These are phyloP conservation scores for Oryza officinalis DNA, from an alignment of 176 grass and related monocot species.

Conservation along the genomic window DNA sequence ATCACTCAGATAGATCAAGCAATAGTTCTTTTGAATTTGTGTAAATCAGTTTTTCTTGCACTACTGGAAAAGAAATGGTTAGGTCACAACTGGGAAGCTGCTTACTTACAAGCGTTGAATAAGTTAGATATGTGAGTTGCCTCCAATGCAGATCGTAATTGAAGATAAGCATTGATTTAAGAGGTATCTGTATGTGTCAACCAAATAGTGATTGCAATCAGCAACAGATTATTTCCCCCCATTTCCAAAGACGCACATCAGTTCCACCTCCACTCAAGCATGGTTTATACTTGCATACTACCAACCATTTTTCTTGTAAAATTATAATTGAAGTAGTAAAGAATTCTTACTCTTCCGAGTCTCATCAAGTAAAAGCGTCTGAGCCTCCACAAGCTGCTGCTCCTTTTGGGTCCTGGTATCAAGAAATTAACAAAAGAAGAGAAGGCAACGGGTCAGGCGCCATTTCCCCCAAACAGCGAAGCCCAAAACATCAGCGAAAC, in stretches of 20 bases:
- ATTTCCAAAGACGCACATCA: not conserved
- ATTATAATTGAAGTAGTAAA: not conserved
- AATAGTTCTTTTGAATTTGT: not conserved
- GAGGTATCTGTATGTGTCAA: not conserved
- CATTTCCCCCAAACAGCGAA: not conserved
- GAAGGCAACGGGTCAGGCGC: not conserved
- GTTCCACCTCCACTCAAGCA: constrained; percentile 7
- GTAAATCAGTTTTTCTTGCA: not conserved
- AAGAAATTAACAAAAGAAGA: constrained; percentile 13
- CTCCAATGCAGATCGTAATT: not conserved
- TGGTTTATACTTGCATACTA: not conserved
- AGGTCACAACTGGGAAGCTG: not conserved
- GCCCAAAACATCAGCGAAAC: constrained; percentile 2
- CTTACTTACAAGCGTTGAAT: constrained; percentile 1
- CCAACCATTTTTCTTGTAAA: not conserved
- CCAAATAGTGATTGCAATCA: not conserved
- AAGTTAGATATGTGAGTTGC: not conserved
- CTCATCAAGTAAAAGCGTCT: constrained; percentile 36
- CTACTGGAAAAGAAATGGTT: not conserved
- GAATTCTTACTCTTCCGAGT: constrained; percentile 30
- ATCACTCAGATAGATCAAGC: not conserved
- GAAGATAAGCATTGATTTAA: not conserved
- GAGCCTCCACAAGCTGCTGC: constrained; percentile 30
- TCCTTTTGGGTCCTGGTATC: constrained; percentile 41
- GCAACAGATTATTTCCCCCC: not conserved